These are phyloP conservation scores for Pyrenophora teres DNA, from an alignment of 2,329 filamentous ascomycete species.

Conservation along the genomic window DNA sequence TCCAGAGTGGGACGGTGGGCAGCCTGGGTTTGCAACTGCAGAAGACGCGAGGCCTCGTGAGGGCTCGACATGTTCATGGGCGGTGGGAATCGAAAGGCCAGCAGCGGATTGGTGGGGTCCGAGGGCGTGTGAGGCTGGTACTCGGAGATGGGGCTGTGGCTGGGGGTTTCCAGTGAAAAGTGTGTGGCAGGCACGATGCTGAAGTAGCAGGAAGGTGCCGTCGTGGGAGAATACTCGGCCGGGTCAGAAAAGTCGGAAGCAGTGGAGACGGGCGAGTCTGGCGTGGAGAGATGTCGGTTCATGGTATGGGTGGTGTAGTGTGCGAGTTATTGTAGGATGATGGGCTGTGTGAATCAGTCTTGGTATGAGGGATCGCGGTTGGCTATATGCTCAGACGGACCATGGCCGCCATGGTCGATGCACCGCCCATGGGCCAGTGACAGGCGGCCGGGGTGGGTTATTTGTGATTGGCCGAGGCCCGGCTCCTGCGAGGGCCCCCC, in stretches of 20 bases:
- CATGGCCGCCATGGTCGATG: conserved; percentile 13
- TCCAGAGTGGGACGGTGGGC: conserved; percentile 40
- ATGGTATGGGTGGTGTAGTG: conserved; percentile 16
- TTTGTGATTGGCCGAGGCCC: conserved; percentile 16
- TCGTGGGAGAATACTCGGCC: neutral
- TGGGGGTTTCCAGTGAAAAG: conserved; percentile 43
- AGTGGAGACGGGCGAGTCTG: conserved; percentile 7
- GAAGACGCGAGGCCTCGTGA: conserved; percentile 40
- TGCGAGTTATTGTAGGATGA: conserved; percentile 4
- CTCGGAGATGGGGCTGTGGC: conserved; percentile 23
- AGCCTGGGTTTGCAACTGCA: conserved; percentile 48
- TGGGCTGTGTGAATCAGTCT: conserved; percentile 14
- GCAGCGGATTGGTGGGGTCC: conserved; percentile 43
- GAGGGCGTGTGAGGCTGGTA: conserved; percentile 32
- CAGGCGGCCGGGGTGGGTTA: neutral
- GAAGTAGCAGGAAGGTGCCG: conserved; percentile 41
- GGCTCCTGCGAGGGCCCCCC: neutral
- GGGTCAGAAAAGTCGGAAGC: no score
- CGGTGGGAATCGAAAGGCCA: conserved; percentile 36
- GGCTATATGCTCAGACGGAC: conserved; percentile 18
- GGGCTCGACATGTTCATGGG: conserved; percentile 27
- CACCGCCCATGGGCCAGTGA: neutral
- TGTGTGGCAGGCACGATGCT: conserved; percentile 33
- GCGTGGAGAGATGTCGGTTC: conserved; percentile 13
- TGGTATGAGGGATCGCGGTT: conserved; percentile 14